Percentiles rank a stretch among this genome's conserved stretches.
Evolutionary conservation across 129 eudicot genomes (phyloP).

Genomic region (carrot (Daucus carota)): DH1_v3.0 NC_030383.2:4487001-4487500

Average conservation of each 20-base stretch:
- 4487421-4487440: not conserved
- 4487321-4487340: not conserved
- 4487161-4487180: not conserved
- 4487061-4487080: too few species aligned
- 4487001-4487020: too few species aligned
- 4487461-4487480: conserved; percentile 3
- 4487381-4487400: too few species aligned
- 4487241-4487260: not conserved
- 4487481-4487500: conserved; percentile 6
- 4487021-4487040: too few species aligned
- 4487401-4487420: not conserved
- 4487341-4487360: not conserved
- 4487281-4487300: not conserved
- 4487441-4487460: not conserved
- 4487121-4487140: not conserved
- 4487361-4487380: not conserved
- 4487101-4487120: not conserved
- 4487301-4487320: not conserved
- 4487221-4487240: not conserved
- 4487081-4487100: not conserved
- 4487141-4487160: not conserved
- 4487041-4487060: too few species aligned
- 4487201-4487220: not conserved
- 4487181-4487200: not conserved
- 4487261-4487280: not conserved